phyloP scores from a whole-genome alignment of 2,329 filamentous ascomycete species.

The Talaromyces sp. region DNA sequence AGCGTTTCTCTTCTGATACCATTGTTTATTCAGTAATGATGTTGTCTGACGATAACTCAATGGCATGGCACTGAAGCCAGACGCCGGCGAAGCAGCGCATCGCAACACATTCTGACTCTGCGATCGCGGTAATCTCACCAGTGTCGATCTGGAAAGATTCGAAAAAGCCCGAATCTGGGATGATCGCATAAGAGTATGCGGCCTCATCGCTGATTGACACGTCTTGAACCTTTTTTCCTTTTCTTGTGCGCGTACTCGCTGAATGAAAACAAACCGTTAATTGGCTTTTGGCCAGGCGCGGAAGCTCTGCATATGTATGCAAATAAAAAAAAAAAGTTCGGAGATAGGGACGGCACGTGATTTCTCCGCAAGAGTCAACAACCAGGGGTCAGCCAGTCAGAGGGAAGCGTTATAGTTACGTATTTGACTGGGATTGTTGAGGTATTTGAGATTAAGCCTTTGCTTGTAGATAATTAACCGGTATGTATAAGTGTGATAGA shows the following conservation, averaged over 20 bases:
- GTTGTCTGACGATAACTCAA: slow-evolving; percentile 11
- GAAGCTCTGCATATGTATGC: not conserved
- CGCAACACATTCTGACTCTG: slow-evolving; percentile 33
- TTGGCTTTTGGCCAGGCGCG: not conserved
- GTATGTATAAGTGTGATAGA: not conserved
- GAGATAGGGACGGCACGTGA: slow-evolving; percentile 14
- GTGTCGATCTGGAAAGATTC: slow-evolving; percentile 28
- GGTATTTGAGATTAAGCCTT: not conserved
- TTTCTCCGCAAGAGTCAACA: slow-evolving; percentile 5
- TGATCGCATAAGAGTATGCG: slow-evolving; percentile 37
- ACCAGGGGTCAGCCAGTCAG: slow-evolving; percentile 9
- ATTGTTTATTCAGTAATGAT: slow-evolving; percentile 30
- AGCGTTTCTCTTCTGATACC: slow-evolving; percentile 40
- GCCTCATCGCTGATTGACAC: slow-evolving; percentile 33
- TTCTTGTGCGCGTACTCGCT: not conserved
- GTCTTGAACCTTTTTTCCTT: not conserved
- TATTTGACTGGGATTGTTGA: not conserved
- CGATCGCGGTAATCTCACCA: slow-evolving; percentile 27
- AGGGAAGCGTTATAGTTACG: not conserved
- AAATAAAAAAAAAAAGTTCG: slow-evolving; percentile 12
- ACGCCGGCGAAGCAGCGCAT: slow-evolving; percentile 35
- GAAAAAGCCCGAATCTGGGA: slow-evolving; percentile 32
- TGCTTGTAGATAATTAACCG: not conserved
- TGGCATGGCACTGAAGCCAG: slow-evolving; percentile 28
- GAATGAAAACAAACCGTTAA: not conserved